Evolutionary conservation across 2,329 filamentous ascomycete species (phyloP).

Genomic region (Pseudogymnoascus sp.): DNA sequence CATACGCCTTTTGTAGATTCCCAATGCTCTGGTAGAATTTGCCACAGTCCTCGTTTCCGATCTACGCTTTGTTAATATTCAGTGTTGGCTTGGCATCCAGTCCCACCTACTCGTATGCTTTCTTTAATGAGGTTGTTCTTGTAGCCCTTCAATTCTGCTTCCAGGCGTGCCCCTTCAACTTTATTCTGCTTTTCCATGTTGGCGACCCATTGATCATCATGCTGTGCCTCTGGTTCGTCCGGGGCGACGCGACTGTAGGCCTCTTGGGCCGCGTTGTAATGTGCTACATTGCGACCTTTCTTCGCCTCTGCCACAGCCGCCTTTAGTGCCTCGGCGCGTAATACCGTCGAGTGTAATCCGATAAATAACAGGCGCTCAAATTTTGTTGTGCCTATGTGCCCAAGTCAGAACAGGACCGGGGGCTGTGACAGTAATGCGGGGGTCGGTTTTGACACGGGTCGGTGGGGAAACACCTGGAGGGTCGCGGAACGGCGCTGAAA

Average conservation of each 20-base stretch:
- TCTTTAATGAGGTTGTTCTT: conserved; percentile 97
- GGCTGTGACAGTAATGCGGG: neutral
- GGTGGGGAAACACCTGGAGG: neutral
- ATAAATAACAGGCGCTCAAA: conserved; percentile 77
- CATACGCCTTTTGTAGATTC: conserved; percentile 62
- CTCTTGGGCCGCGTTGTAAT: conserved; percentile 63
- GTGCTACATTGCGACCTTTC: conserved; percentile 60
- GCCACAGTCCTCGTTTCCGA: conserved; percentile 89
- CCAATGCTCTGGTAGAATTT: conserved; percentile 74
- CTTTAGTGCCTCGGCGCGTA: conserved; percentile 74
- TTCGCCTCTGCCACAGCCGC: conserved; percentile 71
- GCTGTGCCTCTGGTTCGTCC: conserved; percentile 56
- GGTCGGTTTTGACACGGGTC: neutral
- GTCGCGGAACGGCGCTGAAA: neutral
- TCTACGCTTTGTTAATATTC: conserved; percentile 42
- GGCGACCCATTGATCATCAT: conserved; percentile 70
- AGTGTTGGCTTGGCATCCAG: neutral
- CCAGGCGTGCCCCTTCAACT: conserved; percentile 65
- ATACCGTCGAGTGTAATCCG: conserved; percentile 65
- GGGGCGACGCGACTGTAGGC: conserved; percentile 57
- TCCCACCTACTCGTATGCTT: conserved; percentile 67
- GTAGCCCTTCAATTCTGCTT: conserved; percentile 80
- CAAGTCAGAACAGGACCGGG: conserved; percentile 10
- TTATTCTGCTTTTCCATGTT: conserved; percentile 58
- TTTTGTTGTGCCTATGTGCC: conserved; percentile 62